Base-by-base conservation (phyloP, 2,329 filamentous ascomycete species). In the Penicillium sp. region DNA sequence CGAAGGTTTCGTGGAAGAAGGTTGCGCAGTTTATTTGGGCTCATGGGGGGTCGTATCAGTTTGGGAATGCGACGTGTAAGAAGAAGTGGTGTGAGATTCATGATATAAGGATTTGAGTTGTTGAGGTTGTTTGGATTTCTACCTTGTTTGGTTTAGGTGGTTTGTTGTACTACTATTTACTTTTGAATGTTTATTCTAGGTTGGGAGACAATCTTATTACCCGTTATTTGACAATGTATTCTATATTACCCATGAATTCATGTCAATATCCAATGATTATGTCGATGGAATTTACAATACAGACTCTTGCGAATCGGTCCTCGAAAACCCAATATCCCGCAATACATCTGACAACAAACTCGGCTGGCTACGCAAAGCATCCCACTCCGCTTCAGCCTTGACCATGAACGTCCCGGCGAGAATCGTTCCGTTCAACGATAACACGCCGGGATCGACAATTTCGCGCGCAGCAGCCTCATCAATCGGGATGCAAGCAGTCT, bases 41-140 rank as follows among this genome's bases (percentile, higher is more conserved):
- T 3, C 55, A 72, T 30, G 74, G 75, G 2, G 76, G 75, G 6
- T 72, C 70, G 2, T 81, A 81, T 52, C 66, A 67, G 22, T 81
- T 80, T 51, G 76, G 76, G 2, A 74, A 76, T 48, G 70, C 75
- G 2, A 80, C 77, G 0, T 79, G 75, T 51, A 78, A 79, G 58
- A 77, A 75, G 61, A 79, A 78, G 61, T 81, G 75, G 72, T 58
- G 66, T 11, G 71, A 77, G 54, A 50, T 73, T 12, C 50, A 64
- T 33, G 44, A 45, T 11, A 42, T 56, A 12, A 51, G 39, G 3
- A 23, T 44, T 8, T 54, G 43, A 47, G 10, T 4, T 23, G 22
- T 11, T 23, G 6, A 6, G 22, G 11, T n/a, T n/a, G n/a, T n/a
- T n/a, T n/a, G n/a, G n/a, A n/a, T n/a, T n/a, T n/a, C n/a, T n/a